Base-by-base conservation (phyloP, 805 yeast species). In the Kodamaea kaohsiungensis region DNA sequence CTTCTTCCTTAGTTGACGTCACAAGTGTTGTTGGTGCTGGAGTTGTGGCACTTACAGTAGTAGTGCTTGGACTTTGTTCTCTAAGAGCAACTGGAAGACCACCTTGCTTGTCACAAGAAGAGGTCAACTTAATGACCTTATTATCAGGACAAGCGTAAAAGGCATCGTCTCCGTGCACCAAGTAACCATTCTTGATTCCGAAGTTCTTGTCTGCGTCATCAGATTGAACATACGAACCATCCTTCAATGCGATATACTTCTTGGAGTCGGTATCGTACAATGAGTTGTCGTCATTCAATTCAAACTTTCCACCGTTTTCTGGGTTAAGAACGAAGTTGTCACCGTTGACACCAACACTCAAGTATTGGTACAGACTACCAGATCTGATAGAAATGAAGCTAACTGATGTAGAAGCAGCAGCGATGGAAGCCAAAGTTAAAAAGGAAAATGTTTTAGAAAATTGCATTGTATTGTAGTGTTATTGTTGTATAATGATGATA, bases 361-460 rank as follows among this genome's bases (percentile, higher is more conserved):
- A 33, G 57, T 63, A 66, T 40, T 68, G 72, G 61, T 59, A 64
- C 7, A 45, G 51, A 8, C 70, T 59, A 9, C 69, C 72, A 7
- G 71, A 67, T 43, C 63, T 61, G 37, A 67, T 64, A 35, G 63
- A 54, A 30, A 65, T 49, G 15, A 64, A 56, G 22, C 55, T 47
- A 52, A 68, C 59, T 16, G n/a, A n/a, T n/a, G 60, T 51, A 9
- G 64, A 67, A 16, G 71, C 67, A 25, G 62, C 51, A 30, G 69
- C 70, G 39, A 65, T 52, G 53, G 69, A 59, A 52, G 61, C 57
- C 19, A 66, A 38, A 37, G 67, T 52, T 47, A 64, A 53, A 40
- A 62, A 52, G 7, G 67, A 60, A 30, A 66, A 53, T 35, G 65
- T 54, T 17, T 56, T 52, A 17, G 58, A 45, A 40, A 57, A 55